Percentiles rank a stretch among this genome's conserved stretches.
Conservation (phyloP, 176 grass and related monocot genomes). For the Phragmites australis region DNA sequence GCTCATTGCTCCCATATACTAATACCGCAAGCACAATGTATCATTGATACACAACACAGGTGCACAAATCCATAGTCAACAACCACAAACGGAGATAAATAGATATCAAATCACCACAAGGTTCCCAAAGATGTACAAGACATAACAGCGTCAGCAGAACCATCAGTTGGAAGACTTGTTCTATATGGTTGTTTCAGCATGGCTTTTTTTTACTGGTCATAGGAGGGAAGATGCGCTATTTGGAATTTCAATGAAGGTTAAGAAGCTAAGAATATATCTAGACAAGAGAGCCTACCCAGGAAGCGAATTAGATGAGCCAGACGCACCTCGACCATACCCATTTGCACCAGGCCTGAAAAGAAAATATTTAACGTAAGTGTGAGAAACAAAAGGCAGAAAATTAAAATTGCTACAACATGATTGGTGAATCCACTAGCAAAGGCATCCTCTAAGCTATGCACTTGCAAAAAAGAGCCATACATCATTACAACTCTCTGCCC, state of each 20-base stretch:
- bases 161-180: background rate
- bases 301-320: conserved; percentile 54
- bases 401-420: background rate
- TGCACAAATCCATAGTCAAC: background rate
- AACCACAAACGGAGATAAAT: background rate
- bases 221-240: background rate
- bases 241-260: background rate
- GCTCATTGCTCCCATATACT: background rate
- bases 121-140: background rate
- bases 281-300: conserved; percentile 56
- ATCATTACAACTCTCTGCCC: conserved; percentile 86
- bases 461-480: conserved; percentile 52
- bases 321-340: conserved; percentile 45
- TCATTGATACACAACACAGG: background rate
- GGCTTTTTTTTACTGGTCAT: background rate
- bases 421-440: background rate
- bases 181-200: background rate
- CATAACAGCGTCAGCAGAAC: background rate
- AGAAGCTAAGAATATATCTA: background rate
- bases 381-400: conserved; percentile 6
- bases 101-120: background rate
- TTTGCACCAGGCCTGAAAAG: conserved; percentile 50
- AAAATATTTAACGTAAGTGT: background rate
- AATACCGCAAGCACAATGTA: background rate
- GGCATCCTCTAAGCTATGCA: background rate